Conservation (phyloP, 306 rosid genomes). For the Calophaca sinica region DNA sequence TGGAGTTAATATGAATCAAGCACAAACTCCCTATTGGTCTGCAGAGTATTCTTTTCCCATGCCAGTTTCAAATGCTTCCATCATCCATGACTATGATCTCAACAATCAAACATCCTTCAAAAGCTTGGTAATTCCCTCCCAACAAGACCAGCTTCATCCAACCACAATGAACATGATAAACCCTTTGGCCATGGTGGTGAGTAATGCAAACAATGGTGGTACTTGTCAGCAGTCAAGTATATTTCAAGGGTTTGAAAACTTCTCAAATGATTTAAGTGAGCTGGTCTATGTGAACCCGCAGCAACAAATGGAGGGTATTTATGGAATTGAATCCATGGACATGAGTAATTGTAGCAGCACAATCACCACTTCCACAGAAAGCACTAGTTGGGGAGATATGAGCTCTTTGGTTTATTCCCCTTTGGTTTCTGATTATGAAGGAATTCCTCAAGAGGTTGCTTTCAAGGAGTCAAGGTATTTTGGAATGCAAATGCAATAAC, state of each 20-base stretch:
- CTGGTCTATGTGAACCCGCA: conserved; percentile 50
- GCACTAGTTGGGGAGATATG: conserved; percentile 77
- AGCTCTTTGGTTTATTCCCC: conserved; percentile 64
- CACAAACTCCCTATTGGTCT: conserved; percentile 57
- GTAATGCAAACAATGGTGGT: conserved; percentile 14
- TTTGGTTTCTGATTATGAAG: conserved; percentile 69
- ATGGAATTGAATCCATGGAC: conserved; percentile 56
- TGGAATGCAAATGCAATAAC: conserved; percentile 63
- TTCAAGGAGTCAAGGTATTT: conserved; percentile 61
- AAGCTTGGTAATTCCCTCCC: conserved; percentile 17
- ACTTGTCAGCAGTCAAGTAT: conserved; percentile 36
- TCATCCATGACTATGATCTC: conserved; percentile 42
- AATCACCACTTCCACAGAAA: conserved; percentile 60
- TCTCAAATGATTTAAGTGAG: conserved; percentile 55
- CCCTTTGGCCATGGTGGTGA: conserved; percentile 11
- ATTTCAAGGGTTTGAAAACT: conserved; percentile 56
- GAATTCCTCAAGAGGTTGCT: conserved; percentile 52
- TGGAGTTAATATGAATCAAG: conserved; percentile 35
- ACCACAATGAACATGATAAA: conserved; percentile 44
- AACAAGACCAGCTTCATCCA: conserved; percentile 32
- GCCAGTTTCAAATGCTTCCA: conserved; percentile 47
- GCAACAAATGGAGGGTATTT: conserved; percentile 51
- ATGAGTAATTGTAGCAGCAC: conserved; percentile 52
- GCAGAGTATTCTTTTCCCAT: conserved; percentile 41
- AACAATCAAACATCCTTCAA: conserved; percentile 55